A percentile compares a stretch with the other conserved stretches of the same genome.
Evolutionary conservation across 2,329 filamentous ascomycete species (phyloP).

Genomic region (Aspergillus niger): DNA sequence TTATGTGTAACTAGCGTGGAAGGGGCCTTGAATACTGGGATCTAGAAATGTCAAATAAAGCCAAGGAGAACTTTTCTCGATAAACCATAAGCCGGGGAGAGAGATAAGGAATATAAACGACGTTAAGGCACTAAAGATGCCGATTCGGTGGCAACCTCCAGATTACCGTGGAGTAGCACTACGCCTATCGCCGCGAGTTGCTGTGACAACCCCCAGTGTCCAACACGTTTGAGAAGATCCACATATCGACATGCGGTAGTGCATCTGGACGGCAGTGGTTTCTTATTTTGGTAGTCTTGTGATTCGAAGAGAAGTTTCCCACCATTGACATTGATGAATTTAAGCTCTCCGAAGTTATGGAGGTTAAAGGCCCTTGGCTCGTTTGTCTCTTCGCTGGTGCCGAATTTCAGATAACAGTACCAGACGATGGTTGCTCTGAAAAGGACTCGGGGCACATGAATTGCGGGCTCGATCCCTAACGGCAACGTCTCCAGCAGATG

Average conservation of each 20-base stretch:
- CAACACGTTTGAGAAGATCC: constrained; percentile 2
- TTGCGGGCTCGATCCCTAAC: constrained; percentile 26
- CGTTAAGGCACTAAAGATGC: too few relatives aligned
- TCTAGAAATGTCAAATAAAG: too few relatives aligned
- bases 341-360: neutral
- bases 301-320: constrained; percentile 3
- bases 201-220: constrained; percentile 5
- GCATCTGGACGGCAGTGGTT: neutral
- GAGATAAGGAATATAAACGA: too few relatives aligned
- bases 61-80: too few relatives aligned
- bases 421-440: constrained; percentile 26
- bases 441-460: constrained; percentile 29
- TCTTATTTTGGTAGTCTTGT: neutral
- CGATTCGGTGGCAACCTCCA: too few relatives aligned
- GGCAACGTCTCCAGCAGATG: constrained; percentile 25
- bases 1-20: too few relatives aligned
- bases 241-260: neutral
- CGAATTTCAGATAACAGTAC: constrained; percentile 23
- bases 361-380: neutral
- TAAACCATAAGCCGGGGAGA: too few relatives aligned
- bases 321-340: neutral
- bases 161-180: neutral
- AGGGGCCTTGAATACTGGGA: too few relatives aligned
- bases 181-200: neutral
- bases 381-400: neutral